These are phyloP conservation scores for Rhodotorula mucilaginosa DNA, from an alignment of 1,284 basidiomycete species.

Conservation along the genomic window DNA sequence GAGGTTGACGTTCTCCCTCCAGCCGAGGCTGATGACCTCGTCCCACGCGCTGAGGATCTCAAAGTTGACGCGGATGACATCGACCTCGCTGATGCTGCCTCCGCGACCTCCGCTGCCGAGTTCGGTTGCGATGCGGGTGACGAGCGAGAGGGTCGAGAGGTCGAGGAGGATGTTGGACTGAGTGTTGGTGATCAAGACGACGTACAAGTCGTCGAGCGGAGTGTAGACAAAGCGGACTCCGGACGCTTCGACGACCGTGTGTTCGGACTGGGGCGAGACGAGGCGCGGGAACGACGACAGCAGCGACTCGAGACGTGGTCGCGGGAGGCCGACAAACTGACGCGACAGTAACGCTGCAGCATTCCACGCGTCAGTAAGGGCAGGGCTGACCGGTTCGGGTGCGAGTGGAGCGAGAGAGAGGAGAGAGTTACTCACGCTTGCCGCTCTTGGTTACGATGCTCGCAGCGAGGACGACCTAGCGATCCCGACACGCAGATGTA, in stretches of 20 bases:
- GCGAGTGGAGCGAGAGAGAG: background rate
- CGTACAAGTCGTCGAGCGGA: constrained; percentile 96
- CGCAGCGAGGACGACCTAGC: constrained; percentile 82
- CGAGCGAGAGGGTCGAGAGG: constrained; percentile 91
- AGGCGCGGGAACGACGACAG: constrained; percentile 97
- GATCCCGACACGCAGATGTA: too few relatives aligned
- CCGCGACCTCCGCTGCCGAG: constrained; percentile 63
- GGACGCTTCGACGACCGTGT: constrained; percentile 78
- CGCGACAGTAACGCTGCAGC: constrained; percentile 87
- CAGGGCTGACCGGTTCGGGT: background rate
- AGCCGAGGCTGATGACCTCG: constrained; percentile 91
- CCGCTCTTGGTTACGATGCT: constrained; percentile 92
- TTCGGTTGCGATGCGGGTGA: constrained; percentile 90
- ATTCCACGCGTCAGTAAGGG: background rate
- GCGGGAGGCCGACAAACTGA: constrained; percentile 91
- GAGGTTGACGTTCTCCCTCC: constrained; percentile 87
- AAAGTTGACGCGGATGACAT: constrained; percentile 88
- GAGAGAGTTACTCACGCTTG: constrained; percentile 63
- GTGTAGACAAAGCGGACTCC: constrained; percentile 96
- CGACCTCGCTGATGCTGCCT: constrained; percentile 75
- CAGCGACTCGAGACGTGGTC: constrained; percentile 88
- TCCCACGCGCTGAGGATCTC: constrained; percentile 95
- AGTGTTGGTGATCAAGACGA: constrained; percentile 96
- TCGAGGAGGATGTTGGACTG: constrained; percentile 98
- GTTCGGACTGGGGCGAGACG: constrained; percentile 86